Percentiles rank a stretch among this genome's conserved stretches.
Conservation (phyloP, 1,284 basidiomycete species). For the Ceratobasidium sp. region DNA sequence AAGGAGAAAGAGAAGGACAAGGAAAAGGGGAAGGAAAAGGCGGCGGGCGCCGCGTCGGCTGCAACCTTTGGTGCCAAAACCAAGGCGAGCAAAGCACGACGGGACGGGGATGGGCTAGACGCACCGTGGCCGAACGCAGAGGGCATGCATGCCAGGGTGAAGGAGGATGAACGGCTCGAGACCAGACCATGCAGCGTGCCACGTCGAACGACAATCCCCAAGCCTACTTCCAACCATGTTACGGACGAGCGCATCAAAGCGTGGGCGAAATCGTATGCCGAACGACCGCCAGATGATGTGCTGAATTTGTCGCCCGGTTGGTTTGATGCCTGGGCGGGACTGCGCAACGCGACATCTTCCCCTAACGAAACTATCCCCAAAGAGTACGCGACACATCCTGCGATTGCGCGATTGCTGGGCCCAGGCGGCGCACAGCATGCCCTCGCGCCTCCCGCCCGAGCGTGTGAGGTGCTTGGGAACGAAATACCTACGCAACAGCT, state of each 20-base stretch:
- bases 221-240: not conserved
- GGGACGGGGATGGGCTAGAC: slow-evolving; percentile 13
- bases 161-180: not conserved
- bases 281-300: slow-evolving; percentile 1
- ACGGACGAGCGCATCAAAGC: slow-evolving; percentile 21
- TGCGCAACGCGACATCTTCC: not conserved
- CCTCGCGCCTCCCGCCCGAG: slow-evolving; percentile 60
- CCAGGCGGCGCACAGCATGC: slow-evolving; percentile 17
- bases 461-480: slow-evolving; percentile 83
- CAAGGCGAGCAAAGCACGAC: not conserved
- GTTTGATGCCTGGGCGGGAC: slow-evolving; percentile 11
- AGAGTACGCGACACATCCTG: slow-evolving; percentile 22
- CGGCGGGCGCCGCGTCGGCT: not conserved
- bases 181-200: slow-evolving; percentile 2
- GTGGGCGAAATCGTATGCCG: slow-evolving; percentile 26
- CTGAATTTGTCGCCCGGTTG: slow-evolving; percentile 8
- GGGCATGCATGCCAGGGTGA: not conserved
- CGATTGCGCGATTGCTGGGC: slow-evolving; percentile 32
- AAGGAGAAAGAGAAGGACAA: not conserved
- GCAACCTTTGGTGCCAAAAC: not conserved
- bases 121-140: slow-evolving; percentile 27
- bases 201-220: not conserved
- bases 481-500: slow-evolving; percentile 75
- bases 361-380: slow-evolving; percentile 17
- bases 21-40: slow-evolving; percentile 4